These are phyloP conservation scores for Trichosanthes truncata DNA, from an alignment of 306 rosid genomes.

Conservation along the genomic window DNA sequence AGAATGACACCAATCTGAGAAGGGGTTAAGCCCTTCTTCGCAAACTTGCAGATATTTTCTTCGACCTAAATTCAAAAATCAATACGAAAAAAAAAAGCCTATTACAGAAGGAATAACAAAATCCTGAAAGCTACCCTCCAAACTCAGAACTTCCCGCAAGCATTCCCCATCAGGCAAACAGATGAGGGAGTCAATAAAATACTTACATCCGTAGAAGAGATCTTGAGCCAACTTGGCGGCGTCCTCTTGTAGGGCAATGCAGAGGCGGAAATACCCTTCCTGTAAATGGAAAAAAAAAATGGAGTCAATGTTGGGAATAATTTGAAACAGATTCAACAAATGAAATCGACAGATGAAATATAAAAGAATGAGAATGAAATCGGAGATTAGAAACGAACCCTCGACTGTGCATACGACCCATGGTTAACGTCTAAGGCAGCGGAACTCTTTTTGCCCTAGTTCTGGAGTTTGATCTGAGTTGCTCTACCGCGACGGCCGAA, in stretches of 20 bases:
- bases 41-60: conserved; percentile 73
- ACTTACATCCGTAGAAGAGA: conserved; percentile 59
- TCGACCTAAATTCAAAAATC: conserved; percentile 32
- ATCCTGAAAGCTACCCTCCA: neutral
- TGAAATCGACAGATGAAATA: neutral
- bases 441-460: neutral
- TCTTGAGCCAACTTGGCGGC: conserved; percentile 68
- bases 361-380: neutral
- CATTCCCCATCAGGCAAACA: neutral
- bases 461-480: neutral
- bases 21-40: conserved; percentile 81
- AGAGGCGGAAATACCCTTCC: conserved; percentile 81
- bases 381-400: conserved; percentile 39
- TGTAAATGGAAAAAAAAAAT: conserved; percentile 19
- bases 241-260: conserved; percentile 81
- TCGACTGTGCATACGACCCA: conserved; percentile 85
- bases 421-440: conserved; percentile 16
- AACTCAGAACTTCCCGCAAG: neutral
- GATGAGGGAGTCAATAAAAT: neutral
- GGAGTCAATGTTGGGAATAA: neutral
- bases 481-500: neutral
- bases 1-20: conserved; percentile 91
- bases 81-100: neutral
- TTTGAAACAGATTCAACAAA: neutral
- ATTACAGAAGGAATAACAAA: neutral